Percentiles rank a stretch among this genome's conserved stretches.
Evolutionary conservation across 2,329 filamentous ascomycete genomes (phyloP).

Genomic region (Pseudogymnoascus sp.): DNA sequence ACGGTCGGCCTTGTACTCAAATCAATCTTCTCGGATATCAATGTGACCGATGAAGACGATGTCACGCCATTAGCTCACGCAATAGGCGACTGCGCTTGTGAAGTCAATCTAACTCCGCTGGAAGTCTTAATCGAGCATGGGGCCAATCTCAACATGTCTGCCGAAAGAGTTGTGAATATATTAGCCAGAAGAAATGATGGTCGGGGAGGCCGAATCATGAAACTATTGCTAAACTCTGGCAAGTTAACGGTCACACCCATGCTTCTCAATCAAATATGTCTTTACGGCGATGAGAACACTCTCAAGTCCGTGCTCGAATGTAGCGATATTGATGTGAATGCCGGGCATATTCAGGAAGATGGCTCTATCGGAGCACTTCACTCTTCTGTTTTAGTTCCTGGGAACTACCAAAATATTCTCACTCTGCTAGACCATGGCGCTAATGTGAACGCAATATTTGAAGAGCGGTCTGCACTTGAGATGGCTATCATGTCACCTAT

Average conservation of each 20-base stretch:
- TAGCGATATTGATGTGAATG: not conserved
- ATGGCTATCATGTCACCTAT: slow-evolving; percentile 4
- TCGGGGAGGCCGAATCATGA: not conserved
- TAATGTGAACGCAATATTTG: not conserved
- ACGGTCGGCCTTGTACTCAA: not conserved
- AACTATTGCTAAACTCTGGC: not conserved
- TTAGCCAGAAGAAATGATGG: not conserved
- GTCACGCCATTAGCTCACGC: not conserved
- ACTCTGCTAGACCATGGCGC: not conserved
- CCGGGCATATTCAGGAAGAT: not conserved
- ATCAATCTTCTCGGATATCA: not conserved
- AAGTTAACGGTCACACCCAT: not conserved
- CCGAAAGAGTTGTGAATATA: not conserved
- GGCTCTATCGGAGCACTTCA: slow-evolving; percentile 1
- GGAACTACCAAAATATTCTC: not conserved
- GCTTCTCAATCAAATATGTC: not conserved
- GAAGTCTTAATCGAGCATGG: not conserved
- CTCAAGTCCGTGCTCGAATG: not conserved
- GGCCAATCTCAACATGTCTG: not conserved
- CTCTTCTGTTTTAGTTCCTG: not conserved
- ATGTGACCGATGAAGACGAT: not conserved
- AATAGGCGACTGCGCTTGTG: not conserved
- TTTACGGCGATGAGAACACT: not conserved
- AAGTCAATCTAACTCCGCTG: not conserved
- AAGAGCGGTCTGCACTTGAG: not conserved